Evolutionary conservation across 176 grass and related monocot genomes (phyloP), one percentile per base, ranked within the genome.

Genomic region (Aegilops longissima): DNA sequence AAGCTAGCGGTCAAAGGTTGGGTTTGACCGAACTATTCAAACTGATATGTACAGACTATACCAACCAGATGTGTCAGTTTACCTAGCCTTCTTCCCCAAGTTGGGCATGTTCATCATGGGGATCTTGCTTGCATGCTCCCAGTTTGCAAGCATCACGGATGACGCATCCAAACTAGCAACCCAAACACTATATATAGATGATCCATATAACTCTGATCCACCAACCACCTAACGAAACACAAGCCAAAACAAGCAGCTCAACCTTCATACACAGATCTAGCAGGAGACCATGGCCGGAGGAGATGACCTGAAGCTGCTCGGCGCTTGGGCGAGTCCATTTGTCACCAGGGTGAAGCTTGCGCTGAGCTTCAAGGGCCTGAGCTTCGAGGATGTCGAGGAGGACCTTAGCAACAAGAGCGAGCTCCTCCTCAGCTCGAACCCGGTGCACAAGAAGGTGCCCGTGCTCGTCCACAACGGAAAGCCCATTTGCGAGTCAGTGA

Each of bases 401-500:
- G 84, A 88, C 4, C 80, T 86, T 51, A 0, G 6, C 17, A 80
- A 83, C 72, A 97, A 94, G 83, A 97, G 94, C 80, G 62, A 93
- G 4, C 85, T 90, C 11, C 82, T 97, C 1, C 74, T 94, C 23
- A 14, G 2, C 24, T 87, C 72, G 70, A 97, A 97, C 88, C 94
- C 94, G 10, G 85, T 90, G 82, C 84, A 94, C 76, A 85, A 92
- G 69, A 90, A 88, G 66, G 70, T 97, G 0, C 94, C 94, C 3
- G 92, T 97, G 66, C 83, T 97, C 73, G 81, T 97, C 87, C 95
- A 92, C 86, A 80, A 86, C 5, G 85, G 87, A 10, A 82, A 27
- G 69, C 80, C 92, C 4, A 0, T 97, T 17, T 86, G 70, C 4
- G 92, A 94, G 87, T 92, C 95, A 0, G 29, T 66, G 47, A 4